phyloP scores from a whole-genome alignment of 257 asterid genomes.

The Gentiana straminea region DNA sequence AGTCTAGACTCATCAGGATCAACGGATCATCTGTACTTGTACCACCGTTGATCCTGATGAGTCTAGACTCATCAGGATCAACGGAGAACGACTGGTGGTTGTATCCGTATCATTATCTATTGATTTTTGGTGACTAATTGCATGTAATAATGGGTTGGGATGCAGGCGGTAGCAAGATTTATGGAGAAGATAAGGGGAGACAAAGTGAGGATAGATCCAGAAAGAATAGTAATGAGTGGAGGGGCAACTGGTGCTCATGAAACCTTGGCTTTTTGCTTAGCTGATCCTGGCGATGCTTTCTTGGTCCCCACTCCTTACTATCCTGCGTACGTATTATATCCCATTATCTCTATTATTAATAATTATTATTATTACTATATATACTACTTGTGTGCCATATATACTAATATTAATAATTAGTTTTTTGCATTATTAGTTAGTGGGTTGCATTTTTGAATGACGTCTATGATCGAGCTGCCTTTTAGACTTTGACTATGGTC shows the following conservation, averaged over 20 bases:
- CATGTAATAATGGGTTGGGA: not conserved
- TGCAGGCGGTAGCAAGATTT: constrained; percentile 76
- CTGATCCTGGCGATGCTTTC: constrained; percentile 72
- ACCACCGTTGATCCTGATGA: no score
- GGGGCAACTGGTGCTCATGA: constrained; percentile 92
- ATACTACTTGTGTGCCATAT: no score
- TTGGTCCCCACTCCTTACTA: constrained; percentile 83
- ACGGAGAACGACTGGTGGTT: not conserved
- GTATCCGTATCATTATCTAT: no score
- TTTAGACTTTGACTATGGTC: not conserved
- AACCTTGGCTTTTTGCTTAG: constrained; percentile 72
- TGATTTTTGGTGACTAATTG: not conserved
- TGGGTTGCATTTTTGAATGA: not conserved
- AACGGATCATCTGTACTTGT: no score
- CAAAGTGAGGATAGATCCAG: constrained; percentile 53
- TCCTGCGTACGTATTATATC: constrained; percentile 47
- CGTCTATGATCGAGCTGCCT: not conserved
- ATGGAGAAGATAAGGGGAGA: constrained; percentile 80
- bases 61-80: not conserved
- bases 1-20: no score
- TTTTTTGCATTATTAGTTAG: not conserved
- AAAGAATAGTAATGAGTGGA: constrained; percentile 69
- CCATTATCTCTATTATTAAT: not conserved
- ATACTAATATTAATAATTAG: no score
- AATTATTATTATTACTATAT: not conserved